These are phyloP conservation scores for Aspergillus wentii DNA, from an alignment of 495 filamentous ascomycete species.

Conservation along the genomic window DNA sequence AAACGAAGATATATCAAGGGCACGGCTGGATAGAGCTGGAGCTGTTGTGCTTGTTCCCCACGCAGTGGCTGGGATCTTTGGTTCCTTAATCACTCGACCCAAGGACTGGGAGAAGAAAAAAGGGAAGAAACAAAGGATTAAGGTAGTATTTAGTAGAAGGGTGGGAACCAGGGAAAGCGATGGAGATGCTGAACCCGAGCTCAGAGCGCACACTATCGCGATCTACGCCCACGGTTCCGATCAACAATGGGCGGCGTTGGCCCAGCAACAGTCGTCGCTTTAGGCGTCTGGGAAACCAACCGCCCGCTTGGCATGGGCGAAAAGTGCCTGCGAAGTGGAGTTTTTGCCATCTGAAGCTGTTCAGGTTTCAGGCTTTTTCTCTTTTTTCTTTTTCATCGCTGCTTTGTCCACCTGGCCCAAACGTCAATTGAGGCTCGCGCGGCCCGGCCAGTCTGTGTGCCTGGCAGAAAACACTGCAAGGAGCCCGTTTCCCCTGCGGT, in stretches of 20 bases:
- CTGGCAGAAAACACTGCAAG: too few relatives aligned
- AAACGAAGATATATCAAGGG: conserved; percentile 1
- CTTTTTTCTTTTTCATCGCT: too few relatives aligned
- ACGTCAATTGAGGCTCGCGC: too few relatives aligned
- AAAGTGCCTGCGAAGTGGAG: too few relatives aligned
- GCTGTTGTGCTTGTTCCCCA: too few relatives aligned
- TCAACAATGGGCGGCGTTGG: conserved; percentile 43
- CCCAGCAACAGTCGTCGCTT: conserved; percentile 30
- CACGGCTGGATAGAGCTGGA: too few relatives aligned
- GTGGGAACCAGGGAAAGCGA: conserved; percentile 26
- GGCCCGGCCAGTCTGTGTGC: too few relatives aligned
- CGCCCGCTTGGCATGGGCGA: conserved; percentile 6
- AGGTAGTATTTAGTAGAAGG: conserved; percentile 23
- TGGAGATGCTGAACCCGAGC: conserved; percentile 20
- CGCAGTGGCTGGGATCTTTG: background rate
- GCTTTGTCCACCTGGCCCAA: too few relatives aligned
- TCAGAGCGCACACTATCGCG: conserved; percentile 27
- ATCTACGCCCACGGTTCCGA: conserved; percentile 38
- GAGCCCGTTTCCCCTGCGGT: too few relatives aligned
- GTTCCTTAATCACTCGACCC: conserved; percentile 1
- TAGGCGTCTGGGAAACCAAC: conserved; percentile 32
- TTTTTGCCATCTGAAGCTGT: too few relatives aligned
- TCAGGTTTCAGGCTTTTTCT: too few relatives aligned
- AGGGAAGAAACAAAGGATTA: conserved; percentile 22
- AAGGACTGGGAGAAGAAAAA: conserved; percentile 12